Percentiles rank a stretch among this genome's conserved stretches.
Conservation (phyloP, 2,329 filamentous ascomycete genomes). For the Diaporthe vexans region DNA sequence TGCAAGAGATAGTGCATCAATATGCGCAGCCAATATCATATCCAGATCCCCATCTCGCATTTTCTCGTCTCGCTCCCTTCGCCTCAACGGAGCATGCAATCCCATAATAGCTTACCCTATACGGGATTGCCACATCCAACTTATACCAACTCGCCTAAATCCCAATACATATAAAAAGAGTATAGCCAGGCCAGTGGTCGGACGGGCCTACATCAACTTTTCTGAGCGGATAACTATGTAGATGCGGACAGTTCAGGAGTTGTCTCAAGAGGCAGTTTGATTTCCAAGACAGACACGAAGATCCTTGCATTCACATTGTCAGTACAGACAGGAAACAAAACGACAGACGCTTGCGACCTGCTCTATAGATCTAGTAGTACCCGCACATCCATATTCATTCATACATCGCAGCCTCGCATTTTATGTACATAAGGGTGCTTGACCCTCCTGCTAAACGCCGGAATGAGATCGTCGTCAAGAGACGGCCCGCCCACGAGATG, state of each 20-base stretch:
- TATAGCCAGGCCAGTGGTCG: too few relatives aligned
- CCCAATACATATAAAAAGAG: too few relatives aligned
- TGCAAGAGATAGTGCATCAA: slow-evolving; percentile 24
- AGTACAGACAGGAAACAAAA: slow-evolving; percentile 27
- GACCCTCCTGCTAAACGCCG: slow-evolving; percentile 26
- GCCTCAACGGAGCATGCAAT: not conserved
- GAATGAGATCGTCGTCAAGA: slow-evolving; percentile 27
- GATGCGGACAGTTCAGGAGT: not conserved
- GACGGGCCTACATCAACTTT: too few relatives aligned
- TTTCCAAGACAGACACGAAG: not conserved
- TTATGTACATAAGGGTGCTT: slow-evolving; percentile 27
- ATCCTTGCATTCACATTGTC: slow-evolving; percentile 30
- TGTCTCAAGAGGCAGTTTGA: not conserved
- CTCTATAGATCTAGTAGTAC: slow-evolving; percentile 37
- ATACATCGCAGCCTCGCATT: slow-evolving; percentile 30
- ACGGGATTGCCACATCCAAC: too few relatives aligned
- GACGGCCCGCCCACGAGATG: not conserved
- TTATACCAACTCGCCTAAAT: too few relatives aligned
- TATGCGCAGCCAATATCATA: slow-evolving; percentile 15
- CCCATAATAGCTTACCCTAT: too few relatives aligned
- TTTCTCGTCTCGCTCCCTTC: too few relatives aligned
- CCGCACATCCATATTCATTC: slow-evolving; percentile 31
- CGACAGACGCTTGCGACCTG: slow-evolving; percentile 35
- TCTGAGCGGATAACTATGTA: not conserved
- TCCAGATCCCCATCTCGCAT: not conserved